Conservation (phyloP, 768 basidiomycete species). For the Collybia nuda region DNA sequence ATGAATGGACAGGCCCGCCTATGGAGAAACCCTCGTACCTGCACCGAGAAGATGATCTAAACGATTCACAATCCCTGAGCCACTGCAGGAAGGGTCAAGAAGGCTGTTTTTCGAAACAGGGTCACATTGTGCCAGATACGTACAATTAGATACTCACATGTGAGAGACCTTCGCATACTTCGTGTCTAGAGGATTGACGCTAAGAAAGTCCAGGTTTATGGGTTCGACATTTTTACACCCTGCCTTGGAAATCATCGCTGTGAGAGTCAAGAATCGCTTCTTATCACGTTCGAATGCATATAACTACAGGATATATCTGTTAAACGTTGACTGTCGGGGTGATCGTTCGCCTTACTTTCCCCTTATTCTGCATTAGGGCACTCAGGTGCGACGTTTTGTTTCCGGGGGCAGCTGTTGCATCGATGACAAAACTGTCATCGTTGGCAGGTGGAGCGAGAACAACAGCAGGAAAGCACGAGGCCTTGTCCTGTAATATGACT, state of each 20-base stretch:
- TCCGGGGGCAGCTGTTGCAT: constrained; percentile 95
- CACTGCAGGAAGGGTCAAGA: constrained; percentile 95
- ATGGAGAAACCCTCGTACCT: constrained; percentile 41
- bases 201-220: constrained; percentile 81
- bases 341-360: constrained; percentile 53
- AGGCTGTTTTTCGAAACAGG: constrained; percentile 46
- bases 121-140: constrained; percentile 3
- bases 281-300: constrained; percentile 90
- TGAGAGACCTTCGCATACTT: constrained; percentile 74
- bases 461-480: constrained; percentile 92
- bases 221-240: constrained; percentile 79
- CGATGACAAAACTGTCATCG: constrained; percentile 66
- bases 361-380: constrained; percentile 80
- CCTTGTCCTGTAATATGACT: constrained; percentile 95
- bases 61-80: constrained; percentile 89
- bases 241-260: constrained; percentile 83
- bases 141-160: constrained; percentile 57
- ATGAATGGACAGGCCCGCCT: background rate
- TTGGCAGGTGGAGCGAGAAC: constrained; percentile 73
- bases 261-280: constrained; percentile 78
- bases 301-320: constrained; percentile 39
- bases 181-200: constrained; percentile 63
- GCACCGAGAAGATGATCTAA: constrained; percentile 79
- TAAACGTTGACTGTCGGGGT: background rate
- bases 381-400: constrained; percentile 97